These are phyloP conservation scores for Cenchrus americanus DNA, from an alignment of 176 grass and related monocot species.

Conservation along the genomic window DNA sequence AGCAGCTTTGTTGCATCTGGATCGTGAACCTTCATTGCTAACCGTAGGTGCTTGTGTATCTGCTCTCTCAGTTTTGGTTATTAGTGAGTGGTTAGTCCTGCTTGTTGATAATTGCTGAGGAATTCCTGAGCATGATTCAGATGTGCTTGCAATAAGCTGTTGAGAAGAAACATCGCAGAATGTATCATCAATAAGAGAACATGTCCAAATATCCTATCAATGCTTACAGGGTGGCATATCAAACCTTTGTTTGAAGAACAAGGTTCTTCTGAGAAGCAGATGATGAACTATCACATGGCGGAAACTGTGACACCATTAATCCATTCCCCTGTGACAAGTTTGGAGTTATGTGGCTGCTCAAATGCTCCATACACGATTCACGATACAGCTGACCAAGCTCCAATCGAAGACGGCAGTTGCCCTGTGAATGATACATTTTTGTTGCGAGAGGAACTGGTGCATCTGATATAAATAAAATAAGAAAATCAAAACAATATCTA, in stretches of 20 bases:
- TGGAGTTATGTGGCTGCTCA: constrained; percentile 18
- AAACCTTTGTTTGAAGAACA: constrained; percentile 52
- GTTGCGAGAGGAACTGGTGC: constrained; percentile 69
- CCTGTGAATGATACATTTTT: constrained; percentile 80
- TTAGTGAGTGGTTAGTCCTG: constrained; percentile 21
- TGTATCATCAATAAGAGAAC: constrained; percentile 29
- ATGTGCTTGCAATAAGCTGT: constrained; percentile 34
- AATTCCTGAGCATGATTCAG: constrained; percentile 31
- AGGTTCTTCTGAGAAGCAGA: constrained; percentile 39
- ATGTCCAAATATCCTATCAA: constrained; percentile 27
- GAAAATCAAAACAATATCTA: constrained; percentile 11
- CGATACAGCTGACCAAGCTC: constrained; percentile 70
- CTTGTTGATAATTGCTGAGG: constrained; percentile 43
- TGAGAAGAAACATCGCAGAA: constrained; percentile 33
- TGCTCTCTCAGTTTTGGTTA: constrained; percentile 35
- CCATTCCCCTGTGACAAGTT: constrained; percentile 46
- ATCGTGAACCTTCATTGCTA: constrained; percentile 44
- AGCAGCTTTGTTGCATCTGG: constrained; percentile 29
- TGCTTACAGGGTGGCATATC: neutral
- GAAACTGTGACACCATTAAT: constrained; percentile 27
- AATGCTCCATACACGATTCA: constrained; percentile 48
- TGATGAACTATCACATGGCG: constrained; percentile 31
- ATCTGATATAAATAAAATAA: constrained; percentile 56
- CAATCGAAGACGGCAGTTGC: constrained; percentile 51
- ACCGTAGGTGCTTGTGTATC: constrained; percentile 11